These are phyloP conservation scores for Pseudogymnoascus sp. DNA, from an alignment of 2,329 filamentous ascomycete species.

Conservation along the genomic window DNA sequence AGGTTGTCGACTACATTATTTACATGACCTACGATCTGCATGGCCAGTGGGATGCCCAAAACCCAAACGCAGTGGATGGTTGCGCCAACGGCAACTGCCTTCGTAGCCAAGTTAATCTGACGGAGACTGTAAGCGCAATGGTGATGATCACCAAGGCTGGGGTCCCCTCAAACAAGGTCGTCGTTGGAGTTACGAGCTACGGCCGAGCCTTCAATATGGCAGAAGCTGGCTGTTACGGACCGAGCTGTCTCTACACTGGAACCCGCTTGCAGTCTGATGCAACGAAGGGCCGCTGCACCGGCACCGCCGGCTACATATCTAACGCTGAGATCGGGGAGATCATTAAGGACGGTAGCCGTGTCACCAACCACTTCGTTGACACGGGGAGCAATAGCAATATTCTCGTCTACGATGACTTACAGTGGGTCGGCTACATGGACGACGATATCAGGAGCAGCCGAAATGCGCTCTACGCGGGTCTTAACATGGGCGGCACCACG, in stretches of 20 bases:
- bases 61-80: constrained; percentile 24
- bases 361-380: constrained; percentile 16
- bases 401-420: constrained; percentile 20
- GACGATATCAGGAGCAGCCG: constrained; percentile 21
- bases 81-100: constrained; percentile 29
- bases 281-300: constrained; percentile 27
- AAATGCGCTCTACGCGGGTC: constrained; percentile 16
- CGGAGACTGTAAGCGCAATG: constrained; percentile 29
- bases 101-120: constrained; percentile 32
- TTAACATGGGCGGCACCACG: constrained; percentile 27
- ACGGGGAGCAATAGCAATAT: constrained; percentile 18
- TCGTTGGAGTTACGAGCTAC: constrained; percentile 31
- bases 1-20: constrained; percentile 26
- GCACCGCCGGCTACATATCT: constrained; percentile 30
- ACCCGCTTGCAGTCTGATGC: constrained; percentile 22
- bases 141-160: constrained; percentile 34
- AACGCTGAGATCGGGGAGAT: constrained; percentile 31
- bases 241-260: constrained; percentile 24
- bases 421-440: constrained; percentile 25
- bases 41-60: constrained; percentile 35
- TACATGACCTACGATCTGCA: constrained; percentile 29
- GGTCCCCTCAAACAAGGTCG: constrained; percentile 25
- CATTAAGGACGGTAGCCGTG: constrained; percentile 14
- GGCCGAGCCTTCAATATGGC: constrained; percentile 31
- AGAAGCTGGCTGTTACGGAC: constrained; percentile 21